A percentile compares a stretch with the other conserved stretches of the same genome.
phyloP scores from a whole-genome alignment of 2,329 filamentous ascomycete species.

The Chaetomiaceae sp. region DNA sequence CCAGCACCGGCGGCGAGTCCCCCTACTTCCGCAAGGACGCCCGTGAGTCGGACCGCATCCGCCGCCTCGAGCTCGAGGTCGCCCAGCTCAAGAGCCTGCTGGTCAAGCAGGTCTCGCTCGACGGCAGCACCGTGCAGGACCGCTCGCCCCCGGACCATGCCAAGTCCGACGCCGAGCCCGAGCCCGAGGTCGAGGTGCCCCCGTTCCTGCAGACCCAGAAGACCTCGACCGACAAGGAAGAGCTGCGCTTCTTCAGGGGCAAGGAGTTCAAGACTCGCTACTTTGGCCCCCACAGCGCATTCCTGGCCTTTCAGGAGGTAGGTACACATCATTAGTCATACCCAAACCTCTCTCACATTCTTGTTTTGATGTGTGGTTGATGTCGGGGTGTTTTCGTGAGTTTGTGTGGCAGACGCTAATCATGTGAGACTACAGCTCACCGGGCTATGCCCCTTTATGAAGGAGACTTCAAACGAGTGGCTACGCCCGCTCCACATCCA shows the following conservation, averaged over 20 bases:
- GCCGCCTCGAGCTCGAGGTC: conserved; percentile 55
- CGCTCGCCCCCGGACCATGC: conserved; percentile 23
- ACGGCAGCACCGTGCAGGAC: conserved; percentile 47
- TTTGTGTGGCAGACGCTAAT: no score
- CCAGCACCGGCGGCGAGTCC: conserved; percentile 35
- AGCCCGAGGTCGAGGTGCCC: conserved; percentile 25
- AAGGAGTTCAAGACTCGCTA: conserved; percentile 58
- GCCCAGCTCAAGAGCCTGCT: conserved; percentile 51
- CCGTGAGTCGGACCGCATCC: conserved; percentile 54
- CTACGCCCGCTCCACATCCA: conserved; percentile 53
- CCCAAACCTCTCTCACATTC: no score
- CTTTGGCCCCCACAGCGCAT: conserved; percentile 56
- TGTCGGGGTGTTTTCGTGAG: no score
- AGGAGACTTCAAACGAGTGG: conserved; percentile 58
- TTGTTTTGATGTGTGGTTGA: no score
- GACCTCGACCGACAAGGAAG: conserved; percentile 42
- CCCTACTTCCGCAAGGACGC: conserved; percentile 35
- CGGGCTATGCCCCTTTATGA: conserved; percentile 57
- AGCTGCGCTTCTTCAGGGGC: conserved; percentile 54
- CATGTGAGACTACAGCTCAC: conserved; percentile 35
- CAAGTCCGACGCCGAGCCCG: conserved; percentile 17
- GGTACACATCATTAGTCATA: background rate
- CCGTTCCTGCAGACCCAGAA: conserved; percentile 32
- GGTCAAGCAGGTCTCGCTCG: conserved; percentile 40
- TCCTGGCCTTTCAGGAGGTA: conserved; percentile 54